Evolutionary conservation across 495 filamentous ascomycete species (phyloP), one percentile per base, ranked within the genome.

Genomic region (Aspergillus sclerotiicarbonarius): DNA sequence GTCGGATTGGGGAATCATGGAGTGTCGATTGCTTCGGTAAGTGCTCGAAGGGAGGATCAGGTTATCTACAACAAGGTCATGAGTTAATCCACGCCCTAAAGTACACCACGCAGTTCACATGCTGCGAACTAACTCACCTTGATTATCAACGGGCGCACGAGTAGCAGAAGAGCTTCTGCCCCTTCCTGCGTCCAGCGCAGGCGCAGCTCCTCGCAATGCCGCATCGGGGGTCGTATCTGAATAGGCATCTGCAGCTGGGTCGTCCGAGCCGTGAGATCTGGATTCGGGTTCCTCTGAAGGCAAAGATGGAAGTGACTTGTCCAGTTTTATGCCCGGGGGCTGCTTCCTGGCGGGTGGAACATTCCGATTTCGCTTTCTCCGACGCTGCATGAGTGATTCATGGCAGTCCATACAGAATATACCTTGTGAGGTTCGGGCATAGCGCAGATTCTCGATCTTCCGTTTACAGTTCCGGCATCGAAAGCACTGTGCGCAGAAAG

Each of bases 381-480:
- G 82, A 56, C 95, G 80, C 47, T 94, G 91, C 95, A 99, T 99
- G 31, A 99, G 74, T n/a, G 90, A 92, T 68, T 99, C 95, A 68
- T 99, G 95, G 68, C 95, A 99, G 67, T 88, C 92, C 95, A 99
- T 99, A 79, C 95, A 99, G 70, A 99, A 98, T 51, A 98, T 99
- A 37, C 95, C 95, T 70, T 97, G 94, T 10, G 95, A 97, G 0
- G 95, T 99, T 57, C 94, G 83, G 18, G 95, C 95, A 81, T 99
- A 99, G 66, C 95, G 89, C 53, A 99, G 79, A 69, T 99, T 99
- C 71, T 99, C 95, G 46, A 99, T 99, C 76, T 96, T 95, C 67
- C 87, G 82, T 74, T 98, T 99, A 81, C 95, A 99, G 70, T 98
- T 99, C 60, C 95, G 82, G 71, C 95, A 99, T 65, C 91, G 84